Percentiles rank a stretch among this genome's conserved stretches.
These are phyloP conservation scores for Mycena venus DNA, from an alignment of 768 basidiomycete species.

Conservation along the genomic window DNA sequence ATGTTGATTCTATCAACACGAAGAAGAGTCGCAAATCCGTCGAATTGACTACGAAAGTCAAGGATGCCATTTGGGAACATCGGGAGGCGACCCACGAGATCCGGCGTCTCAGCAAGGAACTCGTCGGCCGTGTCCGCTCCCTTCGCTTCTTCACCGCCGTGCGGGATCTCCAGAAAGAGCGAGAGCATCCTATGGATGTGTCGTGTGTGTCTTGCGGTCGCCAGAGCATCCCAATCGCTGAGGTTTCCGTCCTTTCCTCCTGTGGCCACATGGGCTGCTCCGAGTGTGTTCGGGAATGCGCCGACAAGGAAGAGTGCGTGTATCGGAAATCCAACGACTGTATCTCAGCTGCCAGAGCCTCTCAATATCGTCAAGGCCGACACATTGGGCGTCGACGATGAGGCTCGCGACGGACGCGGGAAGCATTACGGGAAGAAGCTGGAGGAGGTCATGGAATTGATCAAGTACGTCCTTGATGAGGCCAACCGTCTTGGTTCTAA, in stretches of 20 bases:
- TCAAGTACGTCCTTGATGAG: conserved; percentile 66
- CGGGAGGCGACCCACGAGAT: conserved; percentile 91
- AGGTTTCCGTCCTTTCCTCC: conserved; percentile 89
- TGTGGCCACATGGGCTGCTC: conserved; percentile 93
- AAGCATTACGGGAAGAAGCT: conserved; percentile 89
- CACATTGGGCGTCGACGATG: conserved; percentile 85
- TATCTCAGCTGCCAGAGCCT: conserved; percentile 81
- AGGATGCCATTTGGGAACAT: conserved; percentile 82
- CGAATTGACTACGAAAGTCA: conserved; percentile 65
- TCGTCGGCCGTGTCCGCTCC: conserved; percentile 91
- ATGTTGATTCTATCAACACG: conserved; percentile 60
- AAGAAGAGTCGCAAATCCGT: conserved; percentile 69
- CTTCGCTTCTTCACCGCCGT: conserved; percentile 94
- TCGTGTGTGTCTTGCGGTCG: conserved; percentile 74
- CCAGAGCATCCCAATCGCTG: conserved; percentile 68
- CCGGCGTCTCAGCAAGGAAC: conserved; percentile 86
- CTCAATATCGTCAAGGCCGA: conserved; percentile 88
- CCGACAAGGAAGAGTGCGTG: conserved; percentile 86
- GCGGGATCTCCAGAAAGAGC: conserved; percentile 87
- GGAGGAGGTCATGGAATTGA: conserved; percentile 80
- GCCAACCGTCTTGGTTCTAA: background rate
- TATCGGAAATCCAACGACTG: conserved; percentile 78
- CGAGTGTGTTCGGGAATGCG: conserved; percentile 77
- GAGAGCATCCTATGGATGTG: conserved; percentile 68
- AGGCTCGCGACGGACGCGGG: conserved; percentile 75